These are phyloP conservation scores for Trichoderma sp. DNA, from an alignment of 2,329 filamentous ascomycete species.

Conservation along the genomic window DNA sequence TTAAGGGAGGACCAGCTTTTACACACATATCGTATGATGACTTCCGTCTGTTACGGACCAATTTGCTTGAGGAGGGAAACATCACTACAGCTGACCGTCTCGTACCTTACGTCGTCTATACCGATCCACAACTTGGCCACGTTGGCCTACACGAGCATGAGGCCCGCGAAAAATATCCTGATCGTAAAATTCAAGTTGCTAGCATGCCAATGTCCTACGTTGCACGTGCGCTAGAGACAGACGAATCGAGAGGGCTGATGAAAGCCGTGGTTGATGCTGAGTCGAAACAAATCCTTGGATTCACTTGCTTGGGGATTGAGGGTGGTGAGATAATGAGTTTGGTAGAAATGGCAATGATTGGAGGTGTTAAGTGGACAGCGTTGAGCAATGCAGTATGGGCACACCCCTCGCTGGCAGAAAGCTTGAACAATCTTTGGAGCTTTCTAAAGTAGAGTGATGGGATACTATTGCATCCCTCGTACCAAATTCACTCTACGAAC, in stretches of 20 bases:
- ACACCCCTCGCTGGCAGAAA: conserved; percentile 50
- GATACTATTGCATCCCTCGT: background rate
- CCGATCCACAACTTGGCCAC: conserved; percentile 52
- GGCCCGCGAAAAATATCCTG: conserved; percentile 12
- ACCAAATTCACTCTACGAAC: background rate
- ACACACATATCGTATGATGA: conserved; percentile 58
- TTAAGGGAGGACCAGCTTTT: conserved; percentile 51
- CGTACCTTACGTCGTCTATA: conserved; percentile 49
- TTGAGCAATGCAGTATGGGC: conserved; percentile 48
- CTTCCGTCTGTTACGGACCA: conserved; percentile 49
- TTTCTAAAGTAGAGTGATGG: conserved; percentile 34
- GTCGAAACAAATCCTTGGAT: conserved; percentile 49
- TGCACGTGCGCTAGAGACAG: conserved; percentile 49
- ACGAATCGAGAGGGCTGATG: conserved; percentile 50
- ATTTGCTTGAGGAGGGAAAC: conserved; percentile 24
- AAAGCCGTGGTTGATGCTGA: conserved; percentile 49
- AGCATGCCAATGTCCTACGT: conserved; percentile 53
- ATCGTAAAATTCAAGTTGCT: conserved; percentile 40
- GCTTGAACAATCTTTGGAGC: conserved; percentile 50
- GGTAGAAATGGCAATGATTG: conserved; percentile 53
- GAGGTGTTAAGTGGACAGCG: conserved; percentile 34
- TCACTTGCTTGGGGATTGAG: conserved; percentile 50
- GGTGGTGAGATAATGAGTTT: conserved; percentile 53
- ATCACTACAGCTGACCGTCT: conserved; percentile 26
- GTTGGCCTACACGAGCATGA: conserved; percentile 47